phyloP scores from a whole-genome alignment of 805 yeast genomes.

The Maudiozyma saulgeensis region DNA sequence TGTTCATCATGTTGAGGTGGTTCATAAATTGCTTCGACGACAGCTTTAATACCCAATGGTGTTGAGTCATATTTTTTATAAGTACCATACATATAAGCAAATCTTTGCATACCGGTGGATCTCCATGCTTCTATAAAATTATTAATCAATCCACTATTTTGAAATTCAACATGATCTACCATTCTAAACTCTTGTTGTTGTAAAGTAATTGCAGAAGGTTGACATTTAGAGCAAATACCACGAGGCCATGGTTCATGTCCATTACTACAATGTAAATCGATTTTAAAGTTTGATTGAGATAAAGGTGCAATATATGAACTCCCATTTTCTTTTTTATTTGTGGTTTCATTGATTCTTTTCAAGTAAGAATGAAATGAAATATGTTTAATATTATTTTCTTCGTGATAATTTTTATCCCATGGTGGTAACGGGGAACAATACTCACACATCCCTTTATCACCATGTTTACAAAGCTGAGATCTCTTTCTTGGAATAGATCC shows the following conservation, averaged over 20 bases:
- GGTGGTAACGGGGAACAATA: conserved; percentile 94
- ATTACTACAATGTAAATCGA: conserved; percentile 50
- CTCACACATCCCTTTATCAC: conserved; percentile 95
- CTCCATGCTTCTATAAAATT: conserved; percentile 90
- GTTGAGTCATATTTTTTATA: conserved; percentile 62
- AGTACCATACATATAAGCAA: conserved; percentile 76
- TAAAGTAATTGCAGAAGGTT: conserved; percentile 88
- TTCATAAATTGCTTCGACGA: conserved; percentile 88
- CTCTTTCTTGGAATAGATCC: conserved; percentile 65
- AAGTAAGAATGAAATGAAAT: conserved; percentile 77
- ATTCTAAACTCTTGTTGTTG: conserved; percentile 85
- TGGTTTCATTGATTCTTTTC: conserved; percentile 56
- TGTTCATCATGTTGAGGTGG: conserved; percentile 80
- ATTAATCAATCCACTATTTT: conserved; percentile 63
- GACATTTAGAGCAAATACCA: conserved; percentile 94
- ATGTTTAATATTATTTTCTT: conserved; percentile 74
- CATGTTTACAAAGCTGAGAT: conserved; percentile 69
- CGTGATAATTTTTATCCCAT: conserved; percentile 74
- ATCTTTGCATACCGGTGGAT: conserved; percentile 73
- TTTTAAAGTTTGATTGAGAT: conserved; percentile 57
- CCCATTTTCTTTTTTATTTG: conserved; percentile 48
- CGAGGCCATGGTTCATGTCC: conserved; percentile 93
- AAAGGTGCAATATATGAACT: conserved; percentile 76
- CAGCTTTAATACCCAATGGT: conserved; percentile 90
- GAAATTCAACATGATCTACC: conserved; percentile 96